A percentile compares a stretch with the other conserved stretches of the same genome.
Conservation (phyloP, 345 rosid genomes). For the Salix exigua region DNA sequence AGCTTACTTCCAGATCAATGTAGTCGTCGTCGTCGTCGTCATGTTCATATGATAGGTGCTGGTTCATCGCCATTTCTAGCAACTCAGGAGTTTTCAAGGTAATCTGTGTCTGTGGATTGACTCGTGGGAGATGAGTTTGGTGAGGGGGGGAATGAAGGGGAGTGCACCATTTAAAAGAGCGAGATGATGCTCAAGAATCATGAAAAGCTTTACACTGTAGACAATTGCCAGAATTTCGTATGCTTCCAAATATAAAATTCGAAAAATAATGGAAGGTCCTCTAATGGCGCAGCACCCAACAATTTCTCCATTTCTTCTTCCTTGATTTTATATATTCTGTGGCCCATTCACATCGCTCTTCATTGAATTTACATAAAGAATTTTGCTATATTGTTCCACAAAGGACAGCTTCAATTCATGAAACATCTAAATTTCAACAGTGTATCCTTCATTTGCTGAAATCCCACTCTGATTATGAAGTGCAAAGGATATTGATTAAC, state of each 20-base stretch:
- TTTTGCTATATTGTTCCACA: background rate
- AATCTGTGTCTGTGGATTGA: background rate
- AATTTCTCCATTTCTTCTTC: constrained; percentile 1
- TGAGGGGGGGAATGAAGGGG: constrained; percentile 14
- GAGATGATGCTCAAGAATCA: constrained; percentile 3
- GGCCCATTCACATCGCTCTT: constrained; percentile 22
- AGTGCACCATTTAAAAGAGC: constrained; percentile 26
- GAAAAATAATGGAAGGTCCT: constrained; percentile 11
- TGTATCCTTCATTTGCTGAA: too few species aligned
- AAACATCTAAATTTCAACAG: background rate
- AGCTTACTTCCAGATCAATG: constrained; percentile 83
- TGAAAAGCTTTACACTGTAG: constrained; percentile 1
- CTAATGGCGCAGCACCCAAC: constrained; percentile 15
- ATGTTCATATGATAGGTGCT: constrained; percentile 37
- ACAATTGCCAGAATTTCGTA: constrained; percentile 15
- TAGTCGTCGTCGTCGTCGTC: constrained; percentile 59
- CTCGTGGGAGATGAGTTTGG: constrained; percentile 8
- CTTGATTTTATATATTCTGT: constrained; percentile 11
- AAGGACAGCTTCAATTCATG: background rate
- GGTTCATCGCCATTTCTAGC: constrained; percentile 45
- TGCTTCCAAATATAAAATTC: constrained; percentile 36
- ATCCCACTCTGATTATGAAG: too few species aligned
- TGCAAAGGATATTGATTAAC: too few species aligned
- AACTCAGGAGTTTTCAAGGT: background rate
- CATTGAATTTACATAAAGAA: background rate